A percentile compares a stretch with the other conserved stretches of the same genome.
These are phyloP conservation scores for Hypoxylon sp. DNA, from an alignment of 2,329 filamentous ascomycete species.

Conservation along the genomic window DNA sequence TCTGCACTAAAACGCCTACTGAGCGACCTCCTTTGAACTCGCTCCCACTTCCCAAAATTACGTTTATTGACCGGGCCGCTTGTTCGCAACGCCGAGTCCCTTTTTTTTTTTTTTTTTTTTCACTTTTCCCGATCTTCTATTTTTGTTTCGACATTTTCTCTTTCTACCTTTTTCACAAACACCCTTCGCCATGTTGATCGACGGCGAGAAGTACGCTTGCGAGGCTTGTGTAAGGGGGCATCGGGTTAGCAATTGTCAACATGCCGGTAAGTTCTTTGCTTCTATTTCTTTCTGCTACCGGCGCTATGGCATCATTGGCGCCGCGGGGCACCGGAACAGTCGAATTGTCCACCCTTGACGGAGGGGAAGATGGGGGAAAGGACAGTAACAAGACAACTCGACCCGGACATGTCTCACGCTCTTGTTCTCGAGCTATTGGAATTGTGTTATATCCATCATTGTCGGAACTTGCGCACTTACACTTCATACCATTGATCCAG, in stretches of 20 bases:
- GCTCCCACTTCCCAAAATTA: constrained; percentile 4
- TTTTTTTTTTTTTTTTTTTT: constrained; percentile 3
- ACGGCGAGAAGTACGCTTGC: constrained; percentile 98
- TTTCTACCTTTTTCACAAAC: constrained; percentile 1
- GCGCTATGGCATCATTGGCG: neutral
- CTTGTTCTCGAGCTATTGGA: neutral
- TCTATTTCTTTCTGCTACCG: constrained; percentile 15
- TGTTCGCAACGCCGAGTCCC: constrained; percentile 15
- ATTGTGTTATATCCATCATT: too few species aligned
- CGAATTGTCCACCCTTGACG: constrained; percentile 1
- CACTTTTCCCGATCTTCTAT: neutral
- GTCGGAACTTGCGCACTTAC: constrained; percentile 21
- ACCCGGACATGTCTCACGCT: constrained; percentile 1
- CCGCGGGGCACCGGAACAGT: constrained; percentile 25
- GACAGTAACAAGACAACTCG: neutral
- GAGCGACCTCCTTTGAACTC: constrained; percentile 14
- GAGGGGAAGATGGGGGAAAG: neutral
- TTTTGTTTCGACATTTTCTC: neutral
- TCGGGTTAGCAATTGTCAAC: constrained; percentile 98
- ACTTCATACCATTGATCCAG: constrained; percentile 56
- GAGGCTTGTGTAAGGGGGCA: constrained; percentile 98
- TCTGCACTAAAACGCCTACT: constrained; percentile 33
- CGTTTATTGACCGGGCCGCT: constrained; percentile 16
- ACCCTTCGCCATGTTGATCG: constrained; percentile 74
- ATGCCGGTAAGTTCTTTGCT: constrained; percentile 74